Conservation (phyloP, 345 rosid genomes). For the Eucalyptus dawsonii region DNA sequence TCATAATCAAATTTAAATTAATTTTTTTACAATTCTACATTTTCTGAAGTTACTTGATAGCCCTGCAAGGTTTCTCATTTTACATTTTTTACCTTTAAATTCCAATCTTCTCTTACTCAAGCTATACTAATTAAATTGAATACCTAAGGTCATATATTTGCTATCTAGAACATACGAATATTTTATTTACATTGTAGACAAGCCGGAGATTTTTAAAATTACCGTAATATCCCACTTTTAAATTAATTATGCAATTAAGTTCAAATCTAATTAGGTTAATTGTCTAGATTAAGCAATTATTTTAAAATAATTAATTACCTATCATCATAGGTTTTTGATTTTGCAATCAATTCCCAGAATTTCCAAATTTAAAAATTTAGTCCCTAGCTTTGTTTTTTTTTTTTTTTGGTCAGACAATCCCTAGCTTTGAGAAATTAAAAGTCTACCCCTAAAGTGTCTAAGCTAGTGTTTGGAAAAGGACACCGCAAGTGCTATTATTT, state of each 20-base stretch:
- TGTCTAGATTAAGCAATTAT: neutral
- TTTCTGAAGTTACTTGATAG: neutral
- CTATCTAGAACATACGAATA: neutral
- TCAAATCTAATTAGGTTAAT: neutral
- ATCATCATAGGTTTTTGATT: neutral
- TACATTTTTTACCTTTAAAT: neutral
- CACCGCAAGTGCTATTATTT: neutral
- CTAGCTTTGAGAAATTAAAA: neutral
- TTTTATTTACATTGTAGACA: neutral
- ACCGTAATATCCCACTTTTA: neutral
- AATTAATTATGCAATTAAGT: neutral
- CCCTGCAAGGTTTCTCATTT: neutral
- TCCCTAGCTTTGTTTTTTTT: neutral
- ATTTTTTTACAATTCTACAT: neutral
- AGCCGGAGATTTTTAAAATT: neutral
- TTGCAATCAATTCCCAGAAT: neutral
- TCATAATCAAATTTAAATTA: neutral
- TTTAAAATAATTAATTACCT: neutral
- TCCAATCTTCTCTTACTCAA: neutral
- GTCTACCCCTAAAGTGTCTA: neutral
- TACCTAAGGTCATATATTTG: neutral
- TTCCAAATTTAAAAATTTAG: neutral
- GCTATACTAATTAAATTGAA: neutral
- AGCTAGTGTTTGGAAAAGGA: neutral
- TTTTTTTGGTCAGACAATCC: no score